Conservation (phyloP, 139 green algal genomes). For the Yamagishiella unicocca region DNA sequence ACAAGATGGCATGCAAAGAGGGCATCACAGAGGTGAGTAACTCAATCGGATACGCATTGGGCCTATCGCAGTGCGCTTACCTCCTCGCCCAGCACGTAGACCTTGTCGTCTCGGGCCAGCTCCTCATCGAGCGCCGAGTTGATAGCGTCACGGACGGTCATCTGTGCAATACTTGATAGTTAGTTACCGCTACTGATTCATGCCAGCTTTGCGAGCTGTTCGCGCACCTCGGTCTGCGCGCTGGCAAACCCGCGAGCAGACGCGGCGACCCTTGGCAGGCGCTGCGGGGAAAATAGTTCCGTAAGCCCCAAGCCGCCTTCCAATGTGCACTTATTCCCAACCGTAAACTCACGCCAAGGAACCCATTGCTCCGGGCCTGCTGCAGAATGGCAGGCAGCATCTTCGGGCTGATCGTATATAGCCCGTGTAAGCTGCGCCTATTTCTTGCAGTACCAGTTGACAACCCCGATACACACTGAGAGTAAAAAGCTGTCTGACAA, state of each 20-base stretch:
- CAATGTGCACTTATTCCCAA: no score
- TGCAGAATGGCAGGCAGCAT: slow-evolving; percentile 19
- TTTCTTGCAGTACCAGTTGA: no score
- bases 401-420: slow-evolving; percentile 10
- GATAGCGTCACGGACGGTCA: slow-evolving; percentile 97
- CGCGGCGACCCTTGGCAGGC: background rate
- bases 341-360: slow-evolving; percentile 1
- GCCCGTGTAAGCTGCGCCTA: no score
- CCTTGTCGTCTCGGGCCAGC: slow-evolving; percentile 91
- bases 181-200: no score
- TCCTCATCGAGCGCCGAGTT: slow-evolving; percentile 99
- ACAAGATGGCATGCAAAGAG: background rate
- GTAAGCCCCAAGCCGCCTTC: no score
- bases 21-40: background rate
- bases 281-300: background rate
- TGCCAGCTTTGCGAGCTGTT: background rate
- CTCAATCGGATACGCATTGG: background rate
- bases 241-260: slow-evolving; percentile 27
- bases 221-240: slow-evolving; percentile 11
- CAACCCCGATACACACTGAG: no score
- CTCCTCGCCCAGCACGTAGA: slow-evolving; percentile 99
- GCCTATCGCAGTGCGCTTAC: slow-evolving; percentile 60
- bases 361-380: background rate
- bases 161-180: slow-evolving; percentile 60
- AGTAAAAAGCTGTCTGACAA: no score